Conservation (phyloP, 495 filamentous ascomycete genomes). For the Hamigera avellanea region DNA sequence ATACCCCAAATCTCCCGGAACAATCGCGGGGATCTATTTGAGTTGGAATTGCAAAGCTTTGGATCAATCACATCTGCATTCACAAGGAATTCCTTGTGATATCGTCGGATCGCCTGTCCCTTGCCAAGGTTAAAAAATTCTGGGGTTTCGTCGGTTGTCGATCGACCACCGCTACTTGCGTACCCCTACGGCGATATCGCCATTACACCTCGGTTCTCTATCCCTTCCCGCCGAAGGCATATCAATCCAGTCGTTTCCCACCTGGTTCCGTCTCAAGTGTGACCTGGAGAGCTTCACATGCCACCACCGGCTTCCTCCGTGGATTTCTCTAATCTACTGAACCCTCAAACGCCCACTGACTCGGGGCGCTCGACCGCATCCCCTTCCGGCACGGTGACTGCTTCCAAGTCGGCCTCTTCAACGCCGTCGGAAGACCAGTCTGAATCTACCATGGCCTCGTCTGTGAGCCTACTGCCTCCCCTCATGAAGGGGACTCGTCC, state of each 20-base stretch:
- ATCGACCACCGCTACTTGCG: too few relatives aligned
- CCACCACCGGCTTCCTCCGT: conserved; percentile 58
- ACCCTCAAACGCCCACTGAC: conserved; percentile 36
- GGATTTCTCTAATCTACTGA: conserved; percentile 71
- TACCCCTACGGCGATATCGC: too few relatives aligned
- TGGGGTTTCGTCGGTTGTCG: conserved; percentile 16
- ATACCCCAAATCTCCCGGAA: conserved; percentile 4
- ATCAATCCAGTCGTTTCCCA: too few relatives aligned
- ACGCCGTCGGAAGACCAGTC: conserved; percentile 22
- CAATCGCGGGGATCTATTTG: too few relatives aligned
- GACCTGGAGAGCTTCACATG: conserved; percentile 43
- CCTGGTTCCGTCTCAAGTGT: too few relatives aligned
- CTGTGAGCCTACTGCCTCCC: conserved; percentile 54
- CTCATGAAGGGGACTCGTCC: conserved; percentile 56
- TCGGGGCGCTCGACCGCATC: conserved; percentile 3
- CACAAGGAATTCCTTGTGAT: not conserved
- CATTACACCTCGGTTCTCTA: too few relatives aligned
- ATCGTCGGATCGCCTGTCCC: conserved; percentile 4
- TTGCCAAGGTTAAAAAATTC: conserved; percentile 4
- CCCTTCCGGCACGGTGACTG: conserved; percentile 15
- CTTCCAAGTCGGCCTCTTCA: conserved; percentile 8
- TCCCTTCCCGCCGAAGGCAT: too few relatives aligned
- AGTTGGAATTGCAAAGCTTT: not conserved
- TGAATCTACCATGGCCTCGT: conserved; percentile 52
- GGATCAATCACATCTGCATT: not conserved